phyloP scores from a whole-genome alignment of 768 basidiomycete genomes.

The Tricholoma sp. region DNA sequence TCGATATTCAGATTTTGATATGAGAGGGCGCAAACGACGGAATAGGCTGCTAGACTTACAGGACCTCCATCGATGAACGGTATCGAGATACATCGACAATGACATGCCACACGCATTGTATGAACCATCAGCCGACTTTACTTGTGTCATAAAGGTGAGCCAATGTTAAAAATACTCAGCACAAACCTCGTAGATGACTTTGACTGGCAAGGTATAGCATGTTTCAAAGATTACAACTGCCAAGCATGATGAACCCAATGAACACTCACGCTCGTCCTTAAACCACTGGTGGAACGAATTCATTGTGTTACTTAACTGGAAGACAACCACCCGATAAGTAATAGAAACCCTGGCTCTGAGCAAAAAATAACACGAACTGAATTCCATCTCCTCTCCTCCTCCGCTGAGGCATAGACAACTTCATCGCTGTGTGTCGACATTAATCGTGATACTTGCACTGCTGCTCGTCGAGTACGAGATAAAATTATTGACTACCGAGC shows the following conservation, averaged over 20 bases:
- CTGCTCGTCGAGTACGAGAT: not conserved
- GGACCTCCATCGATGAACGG: conserved; percentile 31
- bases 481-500: not conserved
- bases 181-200: conserved; percentile 3
- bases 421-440: not conserved
- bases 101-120: conserved; percentile 40
- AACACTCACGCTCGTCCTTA: conserved; percentile 26
- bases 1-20: not conserved
- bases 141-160: not conserved
- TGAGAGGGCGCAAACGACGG: not conserved
- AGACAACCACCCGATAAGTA: not conserved
- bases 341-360: not conserved
- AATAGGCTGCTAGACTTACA: conserved; percentile 23
- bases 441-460: not conserved
- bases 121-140: conserved; percentile 25
- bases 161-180: not conserved
- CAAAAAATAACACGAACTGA: conserved; percentile 6
- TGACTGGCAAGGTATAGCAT: not conserved
- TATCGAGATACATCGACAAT: conserved; percentile 36
- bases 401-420: conserved; percentile 7
- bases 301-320: conserved; percentile 29
- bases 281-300: conserved; percentile 35
- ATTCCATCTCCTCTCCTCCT: conserved; percentile 22
- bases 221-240: no score
- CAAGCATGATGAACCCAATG: no score